These are phyloP conservation scores for Anthracocystis panici-leucophaei DNA, from an alignment of 1,284 basidiomycete genomes.

Conservation along the genomic window DNA sequence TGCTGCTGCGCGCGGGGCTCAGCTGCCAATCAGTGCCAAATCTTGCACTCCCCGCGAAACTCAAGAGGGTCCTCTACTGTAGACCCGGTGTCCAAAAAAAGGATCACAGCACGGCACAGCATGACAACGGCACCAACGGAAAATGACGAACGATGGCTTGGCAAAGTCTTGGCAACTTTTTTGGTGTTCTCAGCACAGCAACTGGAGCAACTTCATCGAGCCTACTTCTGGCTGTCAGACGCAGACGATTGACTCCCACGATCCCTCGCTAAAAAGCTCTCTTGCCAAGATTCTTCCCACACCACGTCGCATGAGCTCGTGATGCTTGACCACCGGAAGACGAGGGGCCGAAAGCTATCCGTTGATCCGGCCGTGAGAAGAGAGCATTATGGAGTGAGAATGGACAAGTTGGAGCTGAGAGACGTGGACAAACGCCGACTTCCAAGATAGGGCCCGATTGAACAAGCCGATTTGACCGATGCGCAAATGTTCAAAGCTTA, in stretches of 20 bases:
- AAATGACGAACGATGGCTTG: conserved; percentile 38
- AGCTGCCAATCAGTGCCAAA: conserved; percentile 14
- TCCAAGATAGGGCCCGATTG: background rate
- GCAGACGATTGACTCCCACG: background rate
- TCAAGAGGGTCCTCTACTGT: conserved; percentile 7
- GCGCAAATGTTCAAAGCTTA: too few relatives aligned
- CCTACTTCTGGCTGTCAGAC: background rate
- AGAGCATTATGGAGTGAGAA: background rate
- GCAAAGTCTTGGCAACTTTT: conserved; percentile 30
- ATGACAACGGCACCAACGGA: background rate
- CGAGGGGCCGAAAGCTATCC: background rate
- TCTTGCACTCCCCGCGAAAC: conserved; percentile 2
- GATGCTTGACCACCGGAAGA: conserved; percentile 20
- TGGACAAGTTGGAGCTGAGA: background rate
- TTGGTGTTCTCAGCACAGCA: background rate
- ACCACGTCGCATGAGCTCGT: conserved; percentile 1
- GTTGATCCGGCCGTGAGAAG: conserved; percentile 3
- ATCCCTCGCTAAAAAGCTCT: background rate
- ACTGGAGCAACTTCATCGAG: background rate
- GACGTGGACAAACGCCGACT: too few relatives aligned
- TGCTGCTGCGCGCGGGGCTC: background rate
- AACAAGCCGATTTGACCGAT: conserved; percentile 9
- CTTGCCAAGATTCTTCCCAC: conserved; percentile 11
- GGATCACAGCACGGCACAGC: conserved; percentile 1
- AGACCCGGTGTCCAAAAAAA: conserved; percentile 6